Percentiles rank a stretch among this genome's conserved stretches.
These are phyloP conservation scores for Scedosporium boydii DNA, from an alignment of 2,329 filamentous ascomycete genomes.

Conservation along the genomic window DNA sequence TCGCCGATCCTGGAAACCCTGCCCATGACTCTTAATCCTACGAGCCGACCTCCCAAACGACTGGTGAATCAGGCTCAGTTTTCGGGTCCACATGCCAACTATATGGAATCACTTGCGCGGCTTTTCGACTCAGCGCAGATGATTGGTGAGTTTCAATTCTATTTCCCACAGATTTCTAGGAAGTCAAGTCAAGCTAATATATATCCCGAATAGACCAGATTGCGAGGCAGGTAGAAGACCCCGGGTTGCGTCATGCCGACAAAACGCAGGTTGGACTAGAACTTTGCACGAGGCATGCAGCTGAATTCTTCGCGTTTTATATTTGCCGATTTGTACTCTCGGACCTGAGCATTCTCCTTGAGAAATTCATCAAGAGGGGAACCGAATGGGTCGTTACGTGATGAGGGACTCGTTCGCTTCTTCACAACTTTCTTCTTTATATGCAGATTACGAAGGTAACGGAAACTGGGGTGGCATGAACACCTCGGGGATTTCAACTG, in stretches of 20 bases:
- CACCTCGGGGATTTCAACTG: not conserved
- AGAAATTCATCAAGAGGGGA: conserved; percentile 94
- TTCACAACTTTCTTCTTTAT: not conserved
- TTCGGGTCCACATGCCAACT: conserved; percentile 74
- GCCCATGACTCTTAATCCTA: conserved; percentile 62
- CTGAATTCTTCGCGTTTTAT: conserved; percentile 97
- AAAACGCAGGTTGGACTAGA: conserved; percentile 94
- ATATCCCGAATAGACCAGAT: conserved; percentile 63
- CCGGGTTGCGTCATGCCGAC: conserved; percentile 80
- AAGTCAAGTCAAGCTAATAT: conserved; percentile 18
- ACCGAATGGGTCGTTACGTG: conserved; percentile 74
- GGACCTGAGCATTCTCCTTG: conserved; percentile 75
- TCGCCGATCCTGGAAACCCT: conserved; percentile 59
- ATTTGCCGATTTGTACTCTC: conserved; percentile 88
- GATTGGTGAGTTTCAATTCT: conserved; percentile 56
- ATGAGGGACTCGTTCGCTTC: conserved; percentile 12
- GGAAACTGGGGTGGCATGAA: not conserved
- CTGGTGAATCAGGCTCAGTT: conserved; percentile 62
- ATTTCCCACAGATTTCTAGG: not conserved
- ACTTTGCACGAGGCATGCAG: conserved; percentile 82
- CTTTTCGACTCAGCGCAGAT: conserved; percentile 90
- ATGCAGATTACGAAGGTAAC: not conserved
- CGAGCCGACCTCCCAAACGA: conserved; percentile 60
- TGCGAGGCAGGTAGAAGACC: conserved; percentile 90
- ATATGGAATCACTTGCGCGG: conserved; percentile 83